These are phyloP conservation scores for Alloteropsis semialata DNA, from an alignment of 176 grass and related monocot genomes.

Conservation along the genomic window DNA sequence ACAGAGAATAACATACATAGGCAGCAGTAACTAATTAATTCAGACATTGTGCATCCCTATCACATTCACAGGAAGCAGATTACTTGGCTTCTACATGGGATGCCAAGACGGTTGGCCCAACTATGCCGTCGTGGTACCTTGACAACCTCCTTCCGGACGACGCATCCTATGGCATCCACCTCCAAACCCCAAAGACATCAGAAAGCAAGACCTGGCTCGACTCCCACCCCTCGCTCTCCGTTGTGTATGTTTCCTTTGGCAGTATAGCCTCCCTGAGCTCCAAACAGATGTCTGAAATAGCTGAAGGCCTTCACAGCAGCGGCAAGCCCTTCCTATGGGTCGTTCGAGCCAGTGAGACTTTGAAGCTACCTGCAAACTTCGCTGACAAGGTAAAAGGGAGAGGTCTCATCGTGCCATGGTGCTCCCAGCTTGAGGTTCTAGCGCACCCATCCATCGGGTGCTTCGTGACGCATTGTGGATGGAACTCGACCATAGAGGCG, in stretches of 20 bases:
- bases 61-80: background rate
- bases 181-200: conserved; percentile 7
- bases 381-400: background rate
- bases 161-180: conserved; percentile 31
- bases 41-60: background rate
- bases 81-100: conserved; percentile 21
- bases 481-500: conserved; percentile 61
- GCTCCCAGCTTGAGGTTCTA: conserved; percentile 63
- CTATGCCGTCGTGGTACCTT: conserved; percentile 23
- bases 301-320: conserved; percentile 27
- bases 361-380: conserved; percentile 28
- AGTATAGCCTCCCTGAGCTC: conserved; percentile 31
- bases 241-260: conserved; percentile 59
- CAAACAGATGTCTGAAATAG: conserved; percentile 43
- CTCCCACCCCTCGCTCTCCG: conserved; percentile 4
- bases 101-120: conserved; percentile 28
- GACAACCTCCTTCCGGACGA: conserved; percentile 12
- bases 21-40: too few relatives aligned
- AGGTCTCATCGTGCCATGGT: conserved; percentile 45
- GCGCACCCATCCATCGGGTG: conserved; percentile 49
- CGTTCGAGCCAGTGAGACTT: conserved; percentile 8
- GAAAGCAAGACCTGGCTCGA: conserved; percentile 36
- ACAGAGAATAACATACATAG: too few relatives aligned
- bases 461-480: conserved; percentile 61
- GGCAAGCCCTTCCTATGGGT: conserved; percentile 64